Percentiles rank a stretch among this genome's conserved stretches.
Conservation (phyloP, 768 basidiomycete genomes). For the Filobasidium wieringae region DNA sequence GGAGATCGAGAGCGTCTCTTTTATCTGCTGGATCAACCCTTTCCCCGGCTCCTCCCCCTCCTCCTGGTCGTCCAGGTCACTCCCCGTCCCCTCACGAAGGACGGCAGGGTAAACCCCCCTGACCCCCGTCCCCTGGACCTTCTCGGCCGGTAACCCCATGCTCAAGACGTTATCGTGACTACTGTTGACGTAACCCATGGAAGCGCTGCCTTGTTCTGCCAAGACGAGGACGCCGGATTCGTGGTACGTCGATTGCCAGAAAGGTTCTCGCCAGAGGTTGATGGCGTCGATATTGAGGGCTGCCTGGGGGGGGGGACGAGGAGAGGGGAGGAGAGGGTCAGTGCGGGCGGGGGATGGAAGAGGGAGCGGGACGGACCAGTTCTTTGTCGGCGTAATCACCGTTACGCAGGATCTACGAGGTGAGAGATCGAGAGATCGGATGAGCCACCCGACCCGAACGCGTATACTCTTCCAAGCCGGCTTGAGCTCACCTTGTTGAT, state of each 20-base stretch:
- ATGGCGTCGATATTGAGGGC: constrained; percentile 67
- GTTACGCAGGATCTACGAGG: constrained; percentile 33
- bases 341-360: constrained; percentile 4
- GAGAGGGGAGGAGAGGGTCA: constrained; percentile 33
- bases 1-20: too few species aligned
- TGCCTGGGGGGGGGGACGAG: constrained; percentile 43
- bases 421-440: background rate
- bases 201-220: background rate
- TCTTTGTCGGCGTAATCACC: constrained; percentile 35
- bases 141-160: too few species aligned
- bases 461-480: background rate
- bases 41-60: too few species aligned
- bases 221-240: constrained; percentile 45
- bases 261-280: constrained; percentile 54
- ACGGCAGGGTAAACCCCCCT: too few species aligned
- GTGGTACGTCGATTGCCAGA: constrained; percentile 51
- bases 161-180: constrained; percentile 1
- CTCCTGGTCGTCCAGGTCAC: too few species aligned
- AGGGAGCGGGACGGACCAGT: background rate
- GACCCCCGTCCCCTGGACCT: too few species aligned
- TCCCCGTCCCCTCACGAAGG: too few species aligned
- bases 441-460: background rate
- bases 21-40: too few species aligned
- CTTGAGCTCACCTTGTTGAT: constrained; percentile 21
- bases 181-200: constrained; percentile 2